A percentile compares a stretch with the other conserved stretches of the same genome.
Evolutionary conservation across 257 asterid genomes (phyloP).

Genomic region (Asclepias syriaca): DNA sequence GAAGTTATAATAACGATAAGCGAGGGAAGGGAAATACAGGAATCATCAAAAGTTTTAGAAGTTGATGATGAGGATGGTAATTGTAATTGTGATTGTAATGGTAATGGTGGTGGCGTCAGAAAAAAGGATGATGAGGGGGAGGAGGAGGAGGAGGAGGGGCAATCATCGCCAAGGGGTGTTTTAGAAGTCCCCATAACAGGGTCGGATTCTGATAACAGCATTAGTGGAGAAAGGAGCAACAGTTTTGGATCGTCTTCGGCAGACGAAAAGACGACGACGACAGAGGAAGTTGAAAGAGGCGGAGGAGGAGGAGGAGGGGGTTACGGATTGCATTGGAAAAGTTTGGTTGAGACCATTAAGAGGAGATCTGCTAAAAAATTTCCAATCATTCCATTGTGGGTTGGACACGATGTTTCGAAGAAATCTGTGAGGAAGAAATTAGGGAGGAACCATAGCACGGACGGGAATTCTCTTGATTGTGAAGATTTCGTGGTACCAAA

Average conservation of each 20-base stretch:
- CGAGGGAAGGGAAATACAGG: constrained; percentile 6
- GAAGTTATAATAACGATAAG: neutral
- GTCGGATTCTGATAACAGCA: constrained; percentile 36
- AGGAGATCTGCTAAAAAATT: constrained; percentile 40
- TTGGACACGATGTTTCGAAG: constrained; percentile 40
- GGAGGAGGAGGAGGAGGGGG: constrained; percentile 6
- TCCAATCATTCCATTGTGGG: constrained; percentile 23
- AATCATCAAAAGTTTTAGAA: neutral
- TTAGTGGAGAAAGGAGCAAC: constrained; percentile 33
- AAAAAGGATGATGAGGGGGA: too few species aligned
- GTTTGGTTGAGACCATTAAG: constrained; percentile 47
- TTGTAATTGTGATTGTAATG: too few species aligned
- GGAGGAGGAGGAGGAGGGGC: constrained; percentile 21
- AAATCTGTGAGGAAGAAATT: constrained; percentile 39
- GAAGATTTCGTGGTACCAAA: constrained; percentile 50
- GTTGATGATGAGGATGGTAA: neutral
- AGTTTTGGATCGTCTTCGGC: constrained; percentile 26
- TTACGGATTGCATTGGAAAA: constrained; percentile 53
- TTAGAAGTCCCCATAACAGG: constrained; percentile 50
- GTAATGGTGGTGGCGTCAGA: neutral
- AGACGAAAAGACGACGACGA: constrained; percentile 21
- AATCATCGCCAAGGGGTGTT: constrained; percentile 72
- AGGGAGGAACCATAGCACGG: constrained; percentile 52
- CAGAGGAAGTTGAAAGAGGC: neutral
- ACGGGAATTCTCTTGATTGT: constrained; percentile 41